Evolutionary conservation across 2,329 filamentous ascomycete genomes (phyloP).

Genomic region (Tolypocladium amazonense): DNA sequence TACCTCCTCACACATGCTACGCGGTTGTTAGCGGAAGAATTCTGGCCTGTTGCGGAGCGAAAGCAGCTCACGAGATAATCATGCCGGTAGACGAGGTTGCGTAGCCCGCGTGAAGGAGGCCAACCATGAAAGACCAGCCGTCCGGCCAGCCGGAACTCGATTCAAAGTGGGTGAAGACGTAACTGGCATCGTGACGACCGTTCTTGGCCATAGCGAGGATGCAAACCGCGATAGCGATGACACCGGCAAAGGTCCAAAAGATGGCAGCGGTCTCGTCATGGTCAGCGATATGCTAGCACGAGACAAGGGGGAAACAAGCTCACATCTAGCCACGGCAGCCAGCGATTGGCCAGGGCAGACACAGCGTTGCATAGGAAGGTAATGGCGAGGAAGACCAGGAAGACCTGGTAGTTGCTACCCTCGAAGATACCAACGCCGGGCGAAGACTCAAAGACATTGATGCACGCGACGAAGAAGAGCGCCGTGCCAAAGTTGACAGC

Average conservation of each 20-base stretch:
- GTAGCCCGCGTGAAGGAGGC: slow-evolving; percentile 62
- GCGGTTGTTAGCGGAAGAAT: neutral
- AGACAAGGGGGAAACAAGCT: slow-evolving; percentile 18
- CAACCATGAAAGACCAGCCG: slow-evolving; percentile 66
- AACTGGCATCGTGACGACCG: slow-evolving; percentile 51
- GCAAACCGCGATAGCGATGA: slow-evolving; percentile 53
- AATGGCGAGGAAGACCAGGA: slow-evolving; percentile 60
- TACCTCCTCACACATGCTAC: slow-evolving; percentile 65
- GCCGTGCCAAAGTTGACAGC: slow-evolving; percentile 74
- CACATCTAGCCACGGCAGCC: slow-evolving; percentile 60
- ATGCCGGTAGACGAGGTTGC: slow-evolving; percentile 69
- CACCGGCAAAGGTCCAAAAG: slow-evolving; percentile 63
- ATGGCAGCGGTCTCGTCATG: slow-evolving; percentile 52
- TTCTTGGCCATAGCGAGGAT: slow-evolving; percentile 57
- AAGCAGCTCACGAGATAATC: slow-evolving; percentile 58
- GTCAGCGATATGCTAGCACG: neutral
- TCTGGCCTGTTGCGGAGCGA: no score
- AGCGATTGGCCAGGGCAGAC: slow-evolving; percentile 56
- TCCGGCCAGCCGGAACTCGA: slow-evolving; percentile 56
- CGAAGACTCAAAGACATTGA: slow-evolving; percentile 42
- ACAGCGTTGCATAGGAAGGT: slow-evolving; percentile 55
- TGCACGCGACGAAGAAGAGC: slow-evolving; percentile 45
- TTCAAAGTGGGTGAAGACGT: slow-evolving; percentile 60
- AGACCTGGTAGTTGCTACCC: slow-evolving; percentile 52
- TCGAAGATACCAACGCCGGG: slow-evolving; percentile 32